Base-by-base conservation (phyloP, 768 basidiomycete genomes). In the Kondoa malvinella region DNA sequence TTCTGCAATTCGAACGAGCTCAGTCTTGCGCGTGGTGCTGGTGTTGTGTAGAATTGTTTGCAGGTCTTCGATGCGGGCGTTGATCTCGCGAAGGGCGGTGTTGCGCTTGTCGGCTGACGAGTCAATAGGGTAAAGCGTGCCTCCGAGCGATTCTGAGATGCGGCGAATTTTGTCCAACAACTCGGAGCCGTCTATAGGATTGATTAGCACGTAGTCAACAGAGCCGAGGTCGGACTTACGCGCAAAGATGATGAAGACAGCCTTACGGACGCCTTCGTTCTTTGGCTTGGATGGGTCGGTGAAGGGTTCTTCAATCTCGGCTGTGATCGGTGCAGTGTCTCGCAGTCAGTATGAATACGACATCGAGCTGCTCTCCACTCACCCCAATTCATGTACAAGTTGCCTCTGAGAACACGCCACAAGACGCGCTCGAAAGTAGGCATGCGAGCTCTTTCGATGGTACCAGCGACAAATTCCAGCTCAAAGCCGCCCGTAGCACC, bases 221-320 rank as follows among this genome's bases (percentile, higher is more conserved):
- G 32, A 17, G 61, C 27, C 8, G 4, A 59, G 30, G 27, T 12
- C 4, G 26, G 14, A 63, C 61, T 16, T 21, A 63, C 61, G 74
- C 0, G 95, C 95, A 73, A 99, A 99, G 76, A 99, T 97, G 79
- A 99, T 94, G 80, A 99, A 99, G 56, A 97, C 95, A 74, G 96
- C 92, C 83, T 97, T 99, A 80, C 88, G 84, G 2, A 75, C 26
- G 87, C 88, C 79, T 92, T 71, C 65, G 65, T 69, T 57, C 68
- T 70, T 60, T 62, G 72, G 50, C 26, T 64, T 88, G 26, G 81
- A 82, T 16, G 92, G 87, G 75, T 97, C 90, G 67, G 90, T 81
- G 74, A 97, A 95, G 3, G 90, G 87, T 72, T 94, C 89, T 50
- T 83, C 82, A 72, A 99, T 97, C 78, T 97, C 92, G 66, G 86